These are phyloP conservation scores for Pyrenophora tritici-repentis DNA, from an alignment of 2,329 filamentous ascomycete species.

Conservation along the genomic window DNA sequence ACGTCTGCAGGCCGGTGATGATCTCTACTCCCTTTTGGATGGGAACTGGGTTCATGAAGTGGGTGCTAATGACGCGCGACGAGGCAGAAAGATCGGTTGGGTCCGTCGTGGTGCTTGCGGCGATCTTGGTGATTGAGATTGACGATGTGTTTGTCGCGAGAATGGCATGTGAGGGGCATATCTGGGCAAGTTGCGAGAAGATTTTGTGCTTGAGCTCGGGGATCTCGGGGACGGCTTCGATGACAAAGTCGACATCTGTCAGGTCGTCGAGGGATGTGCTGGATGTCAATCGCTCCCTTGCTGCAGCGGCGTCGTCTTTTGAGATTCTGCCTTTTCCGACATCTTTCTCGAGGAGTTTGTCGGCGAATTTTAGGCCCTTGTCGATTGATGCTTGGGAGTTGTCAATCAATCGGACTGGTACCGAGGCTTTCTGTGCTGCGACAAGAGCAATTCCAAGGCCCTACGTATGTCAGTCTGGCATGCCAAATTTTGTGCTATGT, in stretches of 20 bases:
- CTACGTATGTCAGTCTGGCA: conserved; percentile 55
- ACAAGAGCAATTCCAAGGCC: conserved; percentile 95
- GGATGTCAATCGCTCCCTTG: conserved; percentile 70
- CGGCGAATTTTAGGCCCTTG: conserved; percentile 88
- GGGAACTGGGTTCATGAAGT: conserved; percentile 99
- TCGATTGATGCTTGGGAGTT: conserved; percentile 81
- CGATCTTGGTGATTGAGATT: conserved; percentile 95
- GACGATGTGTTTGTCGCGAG: conserved; percentile 98
- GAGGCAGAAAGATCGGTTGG: conserved; percentile 79
- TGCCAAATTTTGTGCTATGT: neutral
- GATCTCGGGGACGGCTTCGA: conserved; percentile 96
- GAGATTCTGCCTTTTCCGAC: conserved; percentile 85
- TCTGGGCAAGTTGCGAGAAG: conserved; percentile 79
- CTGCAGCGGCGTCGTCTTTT: conserved; percentile 75
- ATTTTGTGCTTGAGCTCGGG: conserved; percentile 84
- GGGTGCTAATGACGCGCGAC: conserved; percentile 89
- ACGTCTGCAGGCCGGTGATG: conserved; percentile 92
- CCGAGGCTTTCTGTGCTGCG: conserved; percentile 79
- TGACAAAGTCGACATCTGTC: conserved; percentile 88
- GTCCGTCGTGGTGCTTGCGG: conserved; percentile 79
- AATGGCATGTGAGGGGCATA: conserved; percentile 83
- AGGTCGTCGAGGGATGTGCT: conserved; percentile 78
- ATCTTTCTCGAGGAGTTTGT: conserved; percentile 92
- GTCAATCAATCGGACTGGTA: conserved; percentile 87
- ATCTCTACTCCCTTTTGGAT: conserved; percentile 98